Evolutionary conservation across 108 stramenopile genomes (phyloP), one percentile per base, ranked within the genome.

Genomic region (Cyclostephanos tholiformis): DNA sequence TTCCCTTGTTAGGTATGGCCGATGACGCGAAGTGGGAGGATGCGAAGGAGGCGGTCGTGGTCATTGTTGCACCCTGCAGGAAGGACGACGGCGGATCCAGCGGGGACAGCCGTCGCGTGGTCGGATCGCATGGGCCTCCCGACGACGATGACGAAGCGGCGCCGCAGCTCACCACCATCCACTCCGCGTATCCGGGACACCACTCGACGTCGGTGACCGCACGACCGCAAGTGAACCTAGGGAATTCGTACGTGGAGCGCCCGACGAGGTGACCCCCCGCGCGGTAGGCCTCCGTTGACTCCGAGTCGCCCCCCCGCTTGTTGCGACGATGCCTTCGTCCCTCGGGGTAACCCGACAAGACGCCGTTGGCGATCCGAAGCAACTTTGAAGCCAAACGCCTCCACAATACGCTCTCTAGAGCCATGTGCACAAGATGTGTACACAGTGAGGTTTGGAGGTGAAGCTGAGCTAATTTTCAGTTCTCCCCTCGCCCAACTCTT

Each of bases 191-290:
- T 39, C 82, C 74, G 6, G 91, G 94, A 36, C 91, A 95, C 94
- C 94, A 95, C 69, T 90, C 87, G 56, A 95, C 70, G 75, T 89
- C 87, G 22, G 94, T 95, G 29, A 92, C 83, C 71, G 88, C 82
- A 23, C 93, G 75, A 1, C 74, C 75, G 22, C 82, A 49, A 6
- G 93, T 95, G 87, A 89, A 95, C 44, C 80, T 81, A 44, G 84
- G 77, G 69, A 84, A 91, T 69, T 85, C 80, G 56, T 87, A 95
- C 0, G 89, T 71, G 39, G 87, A 82, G 11, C 86, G 84, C 1
- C 87, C 85, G 17, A 86, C 66, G 20, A 91, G 52, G 56, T 87
- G 89, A 48, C 81, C 81, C 19, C 80, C 80, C 14, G 26, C 29
- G 66, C 72, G 80, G 49, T 61, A 71, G 16, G 80, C 75, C 67